phyloP scores from a whole-genome alignment of 441 rosid species.

The Kokia cookei region DNA sequence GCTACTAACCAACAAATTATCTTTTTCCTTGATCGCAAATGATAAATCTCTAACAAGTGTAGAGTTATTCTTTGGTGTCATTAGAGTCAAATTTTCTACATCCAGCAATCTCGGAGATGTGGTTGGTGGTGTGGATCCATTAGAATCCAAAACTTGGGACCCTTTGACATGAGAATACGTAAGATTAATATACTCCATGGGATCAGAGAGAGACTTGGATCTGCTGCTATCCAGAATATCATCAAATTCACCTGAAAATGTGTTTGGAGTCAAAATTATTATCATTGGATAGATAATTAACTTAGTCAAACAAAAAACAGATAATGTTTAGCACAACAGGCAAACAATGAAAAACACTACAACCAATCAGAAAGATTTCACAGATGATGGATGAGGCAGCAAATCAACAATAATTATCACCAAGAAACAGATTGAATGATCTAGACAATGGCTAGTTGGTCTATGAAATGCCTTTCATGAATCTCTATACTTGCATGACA shows the following conservation, averaged over 20 bases:
- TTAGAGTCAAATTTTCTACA: constrained; percentile 63
- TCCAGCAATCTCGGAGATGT: constrained; percentile 42
- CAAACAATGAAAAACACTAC: constrained; percentile 1
- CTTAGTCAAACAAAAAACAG: neutral
- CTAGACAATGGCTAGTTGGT: neutral
- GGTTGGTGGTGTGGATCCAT: constrained; percentile 41
- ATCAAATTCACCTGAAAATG: constrained; percentile 84
- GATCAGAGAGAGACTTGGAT: constrained; percentile 31
- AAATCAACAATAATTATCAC: neutral
- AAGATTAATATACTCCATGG: constrained; percentile 51
- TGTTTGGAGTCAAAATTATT: constrained; percentile 12
- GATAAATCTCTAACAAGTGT: constrained; percentile 66
- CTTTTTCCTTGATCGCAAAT: constrained; percentile 46
- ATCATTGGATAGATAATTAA: neutral
- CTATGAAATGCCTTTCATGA: neutral
- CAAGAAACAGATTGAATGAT: neutral
- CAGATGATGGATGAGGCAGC: neutral
- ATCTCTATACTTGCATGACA: neutral
- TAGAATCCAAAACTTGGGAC: constrained; percentile 35
- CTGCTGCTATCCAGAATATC: constrained; percentile 60
- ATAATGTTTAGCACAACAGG: neutral
- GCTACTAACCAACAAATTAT: constrained; percentile 73
- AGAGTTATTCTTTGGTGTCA: constrained; percentile 69
- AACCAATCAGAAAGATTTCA: neutral
- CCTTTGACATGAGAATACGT: constrained; percentile 27